Evolutionary conservation across 441 rosid genomes (phyloP).

Genomic region (Francoa sonchifolia): DNA sequence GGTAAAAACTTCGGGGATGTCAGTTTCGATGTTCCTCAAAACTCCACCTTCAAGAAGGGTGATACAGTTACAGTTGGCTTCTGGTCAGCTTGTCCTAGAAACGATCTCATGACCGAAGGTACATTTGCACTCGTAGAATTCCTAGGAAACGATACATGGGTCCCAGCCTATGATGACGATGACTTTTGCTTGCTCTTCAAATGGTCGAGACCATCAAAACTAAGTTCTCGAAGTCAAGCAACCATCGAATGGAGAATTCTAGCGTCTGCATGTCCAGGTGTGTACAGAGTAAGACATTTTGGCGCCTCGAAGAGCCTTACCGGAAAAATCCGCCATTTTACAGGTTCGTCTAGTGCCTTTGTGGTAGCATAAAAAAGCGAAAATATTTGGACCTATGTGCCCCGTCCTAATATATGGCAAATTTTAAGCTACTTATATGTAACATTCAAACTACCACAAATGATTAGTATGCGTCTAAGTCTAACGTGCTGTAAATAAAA

Average conservation of each 20-base stretch:
- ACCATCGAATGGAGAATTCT: slow-evolving; percentile 85
- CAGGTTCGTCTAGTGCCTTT: slow-evolving; percentile 83
- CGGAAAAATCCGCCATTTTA: slow-evolving; percentile 66
- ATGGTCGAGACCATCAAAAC: slow-evolving; percentile 74
- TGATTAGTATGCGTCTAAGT: no score
- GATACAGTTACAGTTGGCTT: slow-evolving; percentile 52
- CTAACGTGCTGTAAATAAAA: no score
- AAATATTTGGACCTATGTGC: no score
- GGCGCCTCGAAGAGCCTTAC: slow-evolving; percentile 71
- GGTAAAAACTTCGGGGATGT: slow-evolving; percentile 67
- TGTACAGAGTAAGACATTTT: slow-evolving; percentile 82
- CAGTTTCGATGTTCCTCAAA: slow-evolving; percentile 52
- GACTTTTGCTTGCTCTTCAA: slow-evolving; percentile 80
- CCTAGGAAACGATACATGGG: slow-evolving; percentile 58
- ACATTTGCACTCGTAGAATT: slow-evolving; percentile 74
- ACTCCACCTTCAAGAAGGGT: slow-evolving; percentile 65
- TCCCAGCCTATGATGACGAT: slow-evolving; percentile 80
- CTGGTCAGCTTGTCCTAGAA: slow-evolving; percentile 88
- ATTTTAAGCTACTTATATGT: no score
- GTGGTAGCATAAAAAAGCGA: slow-evolving; percentile 49
- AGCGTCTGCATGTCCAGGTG: slow-evolving; percentile 47
- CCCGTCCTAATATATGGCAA: no score
- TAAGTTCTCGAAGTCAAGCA: slow-evolving; percentile 67
- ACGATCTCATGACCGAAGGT: slow-evolving; percentile 83
- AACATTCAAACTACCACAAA: no score